Conservation (phyloP, 164 flowering plant genomes). For the Brasenia schreberi region DNA sequence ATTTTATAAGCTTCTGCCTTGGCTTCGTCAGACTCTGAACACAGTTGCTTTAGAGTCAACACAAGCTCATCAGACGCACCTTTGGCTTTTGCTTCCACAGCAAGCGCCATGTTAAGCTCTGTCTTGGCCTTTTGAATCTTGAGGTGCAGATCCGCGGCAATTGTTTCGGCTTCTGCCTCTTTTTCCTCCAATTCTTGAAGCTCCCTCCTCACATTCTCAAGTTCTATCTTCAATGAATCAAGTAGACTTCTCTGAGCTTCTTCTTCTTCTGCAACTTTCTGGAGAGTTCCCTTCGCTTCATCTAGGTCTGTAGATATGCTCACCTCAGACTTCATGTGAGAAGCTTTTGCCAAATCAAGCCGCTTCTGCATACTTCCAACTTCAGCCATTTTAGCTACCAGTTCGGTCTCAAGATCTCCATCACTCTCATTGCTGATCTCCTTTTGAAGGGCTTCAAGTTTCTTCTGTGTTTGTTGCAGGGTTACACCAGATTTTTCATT, state of each 20-base stretch:
- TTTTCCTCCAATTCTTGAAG: slow-evolving; percentile 60
- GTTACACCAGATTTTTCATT: slow-evolving; percentile 21
- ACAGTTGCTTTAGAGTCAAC: slow-evolving; percentile 43
- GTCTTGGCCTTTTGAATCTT: slow-evolving; percentile 53
- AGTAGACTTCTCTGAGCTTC: slow-evolving; percentile 37
- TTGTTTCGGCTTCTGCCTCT: slow-evolving; percentile 68
- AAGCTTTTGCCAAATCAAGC: slow-evolving; percentile 42
- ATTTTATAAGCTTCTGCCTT: slow-evolving; percentile 44
- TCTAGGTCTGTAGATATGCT: slow-evolving; percentile 57
- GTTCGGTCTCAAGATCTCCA: slow-evolving; percentile 33
- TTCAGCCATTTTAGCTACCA: slow-evolving; percentile 36
- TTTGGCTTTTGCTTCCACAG: slow-evolving; percentile 41
- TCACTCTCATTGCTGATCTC: slow-evolving; percentile 42
- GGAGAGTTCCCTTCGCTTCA: slow-evolving; percentile 65
- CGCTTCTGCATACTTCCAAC: slow-evolving; percentile 37
- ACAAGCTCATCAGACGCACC: slow-evolving; percentile 59
- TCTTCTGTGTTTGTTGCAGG: slow-evolving; percentile 39
- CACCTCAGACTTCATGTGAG: slow-evolving; percentile 55
- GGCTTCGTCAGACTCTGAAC: slow-evolving; percentile 49
- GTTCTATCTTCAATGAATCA: slow-evolving; percentile 59
- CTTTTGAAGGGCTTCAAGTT: slow-evolving; percentile 36
- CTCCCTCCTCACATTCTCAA: slow-evolving; percentile 65
- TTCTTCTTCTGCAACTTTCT: slow-evolving; percentile 74
- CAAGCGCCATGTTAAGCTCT: slow-evolving; percentile 62
- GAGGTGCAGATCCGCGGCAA: slow-evolving; percentile 61